These are phyloP conservation scores for Arachis hypogaea DNA, from an alignment of 306 rosid genomes.

Conservation along the genomic window DNA sequence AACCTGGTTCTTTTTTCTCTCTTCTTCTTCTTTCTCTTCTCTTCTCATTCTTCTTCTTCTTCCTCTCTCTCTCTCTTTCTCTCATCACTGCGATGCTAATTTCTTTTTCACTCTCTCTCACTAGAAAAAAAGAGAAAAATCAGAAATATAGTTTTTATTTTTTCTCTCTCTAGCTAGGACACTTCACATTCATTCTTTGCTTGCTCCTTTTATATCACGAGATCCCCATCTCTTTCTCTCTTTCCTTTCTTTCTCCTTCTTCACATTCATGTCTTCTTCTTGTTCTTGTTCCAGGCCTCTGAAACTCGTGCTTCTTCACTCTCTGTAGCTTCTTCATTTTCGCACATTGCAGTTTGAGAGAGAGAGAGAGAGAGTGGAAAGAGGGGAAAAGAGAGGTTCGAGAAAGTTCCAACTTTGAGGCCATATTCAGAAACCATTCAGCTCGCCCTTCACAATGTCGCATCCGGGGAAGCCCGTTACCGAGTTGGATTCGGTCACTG, in stretches of 20 bases:
- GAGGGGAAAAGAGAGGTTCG: neutral
- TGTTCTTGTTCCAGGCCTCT: slow-evolving; percentile 37
- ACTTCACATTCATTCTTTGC: slow-evolving; percentile 91
- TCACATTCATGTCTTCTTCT: slow-evolving; percentile 45
- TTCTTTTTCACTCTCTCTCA: neutral
- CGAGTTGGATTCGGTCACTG: slow-evolving; percentile 51
- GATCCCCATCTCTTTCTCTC: slow-evolving; percentile 74
- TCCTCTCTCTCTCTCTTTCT: slow-evolving; percentile 27
- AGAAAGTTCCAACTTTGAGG: slow-evolving; percentile 21
- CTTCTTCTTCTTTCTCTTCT: slow-evolving; percentile 24
- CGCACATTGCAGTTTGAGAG: slow-evolving; percentile 49
- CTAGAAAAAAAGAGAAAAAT: neutral
- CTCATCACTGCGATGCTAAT: neutral
- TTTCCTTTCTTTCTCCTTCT: slow-evolving; percentile 10
- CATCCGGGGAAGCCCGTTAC: slow-evolving; percentile 66
- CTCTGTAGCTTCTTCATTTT: slow-evolving; percentile 27
- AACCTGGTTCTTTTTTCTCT: slow-evolving; percentile 10
- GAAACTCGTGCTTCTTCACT: slow-evolving; percentile 19
- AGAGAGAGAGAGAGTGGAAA: neutral
- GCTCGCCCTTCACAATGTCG: slow-evolving; percentile 58
- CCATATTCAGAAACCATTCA: slow-evolving; percentile 3
- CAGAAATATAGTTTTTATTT: neutral
- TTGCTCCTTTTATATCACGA: slow-evolving; percentile 83
- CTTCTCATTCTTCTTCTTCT: slow-evolving; percentile 4
- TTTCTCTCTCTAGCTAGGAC: slow-evolving; percentile 37